These are phyloP conservation scores for Fusarium hainanense DNA, from an alignment of 2,329 filamentous ascomycete species.

Conservation along the genomic window DNA sequence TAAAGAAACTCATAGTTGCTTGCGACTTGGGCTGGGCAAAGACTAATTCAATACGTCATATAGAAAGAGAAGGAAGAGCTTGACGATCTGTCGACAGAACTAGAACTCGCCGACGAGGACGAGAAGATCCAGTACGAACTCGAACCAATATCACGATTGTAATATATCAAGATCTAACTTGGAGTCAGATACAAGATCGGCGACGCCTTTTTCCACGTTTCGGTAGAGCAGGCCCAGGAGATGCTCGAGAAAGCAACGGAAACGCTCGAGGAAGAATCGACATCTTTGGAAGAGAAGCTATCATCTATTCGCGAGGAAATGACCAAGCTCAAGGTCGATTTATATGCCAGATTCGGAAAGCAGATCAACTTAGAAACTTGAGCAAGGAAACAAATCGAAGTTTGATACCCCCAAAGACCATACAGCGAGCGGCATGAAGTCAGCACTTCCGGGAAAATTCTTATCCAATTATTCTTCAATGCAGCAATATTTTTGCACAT, in stretches of 20 bases:
- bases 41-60: slow-evolving; percentile 35
- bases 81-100: slow-evolving; percentile 88
- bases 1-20: no score
- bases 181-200: slow-evolving; percentile 88
- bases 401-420: slow-evolving; percentile 29
- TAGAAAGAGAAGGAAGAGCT: slow-evolving; percentile 99
- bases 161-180: slow-evolving; percentile 15
- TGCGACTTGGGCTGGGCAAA: not conserved
- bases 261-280: slow-evolving; percentile 81
- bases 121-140: slow-evolving; percentile 84
- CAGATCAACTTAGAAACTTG: slow-evolving; percentile 97
- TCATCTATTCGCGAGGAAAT: slow-evolving; percentile 84
- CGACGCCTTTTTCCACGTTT: slow-evolving; percentile 91
- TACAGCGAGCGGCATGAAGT: slow-evolving; percentile 8
- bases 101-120: slow-evolving; percentile 96
- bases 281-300: slow-evolving; percentile 80
- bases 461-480: slow-evolving; percentile 30
- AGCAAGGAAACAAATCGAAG: slow-evolving; percentile 44
- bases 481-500: slow-evolving; percentile 27
- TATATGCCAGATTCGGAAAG: slow-evolving; percentile 94
- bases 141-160: not conserved
- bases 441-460: slow-evolving; percentile 34
- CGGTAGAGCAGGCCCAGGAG: slow-evolving; percentile 85
- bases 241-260: slow-evolving; percentile 79
- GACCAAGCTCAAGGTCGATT: slow-evolving; percentile 86